Evolutionary conservation across 2,329 filamentous ascomycete species (phyloP), one percentile per base, ranked within the genome.

Genomic region (Aureobasidium sp.): DNA sequence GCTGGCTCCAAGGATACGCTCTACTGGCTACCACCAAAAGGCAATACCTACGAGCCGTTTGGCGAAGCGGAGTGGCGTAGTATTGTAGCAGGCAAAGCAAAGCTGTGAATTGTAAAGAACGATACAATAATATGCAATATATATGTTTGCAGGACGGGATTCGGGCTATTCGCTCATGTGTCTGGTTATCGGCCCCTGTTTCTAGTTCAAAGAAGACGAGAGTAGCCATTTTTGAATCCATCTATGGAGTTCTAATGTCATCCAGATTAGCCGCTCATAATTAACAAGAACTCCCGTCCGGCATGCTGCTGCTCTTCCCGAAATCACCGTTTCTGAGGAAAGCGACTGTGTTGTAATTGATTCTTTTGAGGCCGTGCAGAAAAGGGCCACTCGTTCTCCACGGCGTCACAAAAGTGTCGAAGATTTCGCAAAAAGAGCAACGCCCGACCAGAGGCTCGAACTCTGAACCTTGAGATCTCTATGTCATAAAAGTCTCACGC

Each of bases 1-100:
- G 76, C 73, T n/a, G 74, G 76, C 0, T 69, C 69, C 50, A 70
- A 71, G 27, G 79, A 84, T 71, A 72, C 70, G n/a, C 70, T 84
- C 39, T 71, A 80, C 32, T 85, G 81, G 81, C 69, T 79, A 64
- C 75, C 74, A n/a, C 68, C 71, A 8, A 72, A 78, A 3, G 76
- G 79, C 27, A 78, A 77, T 2, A 65, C 68, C 2, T 89, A 89
- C 72, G 76, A 82, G 7, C 77, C 82, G 0, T 89, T 88, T 68
- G 80, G 76, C 0, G 73, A 78, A 65, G 72, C 74, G 29, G 84
- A 89, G 66, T 89, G 85, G 84, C 78, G 82, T 24, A 69, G 66
- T 41, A 69, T 88, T 63, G 65, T 59, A 12, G 61, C 51, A 26
- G 87, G 67, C 8, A 57, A 63, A 43, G 69, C 65, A 12, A 69